Conservation (phyloP, 495 filamentous ascomycete species). For the Hyphodiscus hymeniophilus region DNA sequence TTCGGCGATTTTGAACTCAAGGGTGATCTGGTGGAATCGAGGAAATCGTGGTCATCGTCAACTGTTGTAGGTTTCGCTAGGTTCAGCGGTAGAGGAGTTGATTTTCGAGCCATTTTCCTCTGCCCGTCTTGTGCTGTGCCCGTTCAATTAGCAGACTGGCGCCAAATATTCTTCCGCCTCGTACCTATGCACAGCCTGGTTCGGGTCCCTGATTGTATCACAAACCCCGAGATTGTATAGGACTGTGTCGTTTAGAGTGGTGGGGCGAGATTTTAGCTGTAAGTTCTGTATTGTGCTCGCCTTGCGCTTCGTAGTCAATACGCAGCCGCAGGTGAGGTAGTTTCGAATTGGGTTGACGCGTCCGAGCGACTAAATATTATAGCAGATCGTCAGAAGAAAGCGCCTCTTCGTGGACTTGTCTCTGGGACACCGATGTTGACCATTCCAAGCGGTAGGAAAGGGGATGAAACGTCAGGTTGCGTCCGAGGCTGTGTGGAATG, state of each 20-base stretch:
- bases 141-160: conserved; percentile 12
- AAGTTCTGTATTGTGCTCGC: background rate
- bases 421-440: background rate
- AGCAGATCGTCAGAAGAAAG: background rate
- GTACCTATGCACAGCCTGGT: conserved; percentile 19
- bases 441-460: conserved; percentile 8
- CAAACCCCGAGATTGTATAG: conserved; percentile 9
- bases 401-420: background rate
- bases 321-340: background rate
- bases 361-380: background rate
- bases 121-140: conserved; percentile 2
- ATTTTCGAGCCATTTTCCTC: conserved; percentile 42
- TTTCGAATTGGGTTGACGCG: background rate
- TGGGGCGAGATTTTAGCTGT: conserved; percentile 3
- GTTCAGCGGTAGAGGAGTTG: conserved; percentile 43
- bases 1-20: conserved; percentile 34
- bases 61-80: conserved; percentile 30
- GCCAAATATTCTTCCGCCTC: conserved; percentile 11
- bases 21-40: conserved; percentile 17
- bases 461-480: conserved; percentile 11
- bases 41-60: conserved; percentile 9
- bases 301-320: too few relatives aligned
- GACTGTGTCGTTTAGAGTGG: conserved; percentile 3
- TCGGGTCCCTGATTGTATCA: conserved; percentile 8
- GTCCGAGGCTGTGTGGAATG: conserved; percentile 11